phyloP scores from a whole-genome alignment of 1,284 basidiomycete genomes.

The Somion occarium region DNA sequence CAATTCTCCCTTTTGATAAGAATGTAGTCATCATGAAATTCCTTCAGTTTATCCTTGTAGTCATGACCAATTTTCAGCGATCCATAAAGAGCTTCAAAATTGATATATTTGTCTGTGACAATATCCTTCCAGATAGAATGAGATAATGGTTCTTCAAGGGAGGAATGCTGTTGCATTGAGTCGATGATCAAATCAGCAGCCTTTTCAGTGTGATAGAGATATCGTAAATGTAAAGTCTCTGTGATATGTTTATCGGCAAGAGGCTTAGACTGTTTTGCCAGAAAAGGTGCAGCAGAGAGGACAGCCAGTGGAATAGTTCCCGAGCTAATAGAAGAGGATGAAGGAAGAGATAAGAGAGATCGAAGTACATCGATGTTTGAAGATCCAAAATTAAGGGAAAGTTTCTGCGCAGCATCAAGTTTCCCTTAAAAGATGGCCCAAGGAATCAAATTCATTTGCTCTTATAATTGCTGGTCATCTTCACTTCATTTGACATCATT shows the following conservation, averaged over 20 bases:
- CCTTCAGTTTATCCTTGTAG: constrained; percentile 17
- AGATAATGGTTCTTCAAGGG: neutral
- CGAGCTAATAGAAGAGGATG: neutral
- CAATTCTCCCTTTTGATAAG: constrained; percentile 16
- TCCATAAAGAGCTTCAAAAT: constrained; percentile 23
- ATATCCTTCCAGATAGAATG: constrained; percentile 14
- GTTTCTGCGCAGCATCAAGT: neutral
- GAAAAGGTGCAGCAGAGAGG: neutral
- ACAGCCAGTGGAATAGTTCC: neutral
- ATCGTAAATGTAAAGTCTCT: neutral
- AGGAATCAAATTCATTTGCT: neutral
- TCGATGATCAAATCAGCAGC: neutral
- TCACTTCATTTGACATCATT: no score
- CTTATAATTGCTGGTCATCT: no score
- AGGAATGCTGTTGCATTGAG: neutral
- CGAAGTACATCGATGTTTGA: neutral
- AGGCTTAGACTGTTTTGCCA: neutral
- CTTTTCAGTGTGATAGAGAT: neutral
- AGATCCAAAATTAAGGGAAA: neutral
- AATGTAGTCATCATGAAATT: constrained; percentile 16
- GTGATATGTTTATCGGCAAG: neutral
- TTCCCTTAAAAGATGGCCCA: neutral
- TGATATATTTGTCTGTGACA: constrained; percentile 15
- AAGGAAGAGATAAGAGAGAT: neutral
- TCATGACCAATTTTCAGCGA: constrained; percentile 10